Evolutionary conservation across 352 stramenopile genomes (phyloP).

Genomic region (Globisporangium perplexum): DNA sequence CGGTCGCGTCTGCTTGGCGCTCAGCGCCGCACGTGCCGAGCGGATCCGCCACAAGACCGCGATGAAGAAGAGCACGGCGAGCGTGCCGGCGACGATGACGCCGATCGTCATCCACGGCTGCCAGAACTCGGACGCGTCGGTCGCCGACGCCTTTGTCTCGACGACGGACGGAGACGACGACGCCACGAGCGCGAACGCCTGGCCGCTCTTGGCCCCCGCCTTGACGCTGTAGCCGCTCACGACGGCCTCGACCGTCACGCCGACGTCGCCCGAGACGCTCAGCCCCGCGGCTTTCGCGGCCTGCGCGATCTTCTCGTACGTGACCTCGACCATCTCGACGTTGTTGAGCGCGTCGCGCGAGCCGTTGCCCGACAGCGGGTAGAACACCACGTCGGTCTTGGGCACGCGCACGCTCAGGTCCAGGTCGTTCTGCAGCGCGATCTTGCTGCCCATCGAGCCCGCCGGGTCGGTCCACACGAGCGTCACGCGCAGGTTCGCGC

Average conservation of each 20-base stretch:
- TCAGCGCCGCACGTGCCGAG: constrained; percentile 5
- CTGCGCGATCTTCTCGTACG: constrained; percentile 36
- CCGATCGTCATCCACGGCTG: constrained; percentile 78
- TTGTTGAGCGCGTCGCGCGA: constrained; percentile 67
- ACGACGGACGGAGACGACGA: constrained; percentile 54
- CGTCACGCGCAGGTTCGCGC: constrained; percentile 57
- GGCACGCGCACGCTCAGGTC: constrained; percentile 54
- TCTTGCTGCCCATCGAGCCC: constrained; percentile 40
- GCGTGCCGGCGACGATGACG: constrained; percentile 36
- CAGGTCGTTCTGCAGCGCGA: constrained; percentile 62
- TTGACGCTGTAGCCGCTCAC: constrained; percentile 66
- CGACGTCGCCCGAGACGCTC: constrained; percentile 21
- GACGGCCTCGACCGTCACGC: constrained; percentile 54
- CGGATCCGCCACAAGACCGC: constrained; percentile 44
- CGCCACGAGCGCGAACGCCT: constrained; percentile 73
- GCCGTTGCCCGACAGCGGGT: constrained; percentile 53
- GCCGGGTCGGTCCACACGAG: constrained; percentile 71
- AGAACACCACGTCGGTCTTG: constrained; percentile 45
- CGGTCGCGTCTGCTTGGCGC: constrained; percentile 12
- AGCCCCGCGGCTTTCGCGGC: constrained; percentile 22
- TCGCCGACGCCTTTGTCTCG: constrained; percentile 15
- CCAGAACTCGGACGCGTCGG: constrained; percentile 30
- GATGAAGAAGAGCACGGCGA: constrained; percentile 50
- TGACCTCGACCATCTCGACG: constrained; percentile 72
- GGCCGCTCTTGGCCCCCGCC: constrained; percentile 34